These are phyloP conservation scores for Tirmania nivea DNA, from an alignment of 495 filamentous ascomycete species.

Conservation along the genomic window DNA sequence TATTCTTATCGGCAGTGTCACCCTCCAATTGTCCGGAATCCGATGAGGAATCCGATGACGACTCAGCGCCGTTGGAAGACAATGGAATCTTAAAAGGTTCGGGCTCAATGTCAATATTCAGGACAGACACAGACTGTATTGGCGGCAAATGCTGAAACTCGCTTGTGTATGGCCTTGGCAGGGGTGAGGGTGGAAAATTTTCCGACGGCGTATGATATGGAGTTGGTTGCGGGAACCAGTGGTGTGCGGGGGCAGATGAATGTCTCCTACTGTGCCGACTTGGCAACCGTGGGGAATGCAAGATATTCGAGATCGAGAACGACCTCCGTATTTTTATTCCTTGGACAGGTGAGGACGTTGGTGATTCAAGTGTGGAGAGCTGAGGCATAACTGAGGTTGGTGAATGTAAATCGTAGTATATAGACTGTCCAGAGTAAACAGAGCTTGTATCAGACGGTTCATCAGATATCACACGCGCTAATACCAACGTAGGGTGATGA, in stretches of 20 bases:
- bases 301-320: slow-evolving; percentile 3
- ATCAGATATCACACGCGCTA: slow-evolving; percentile 7
- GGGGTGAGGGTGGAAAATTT: background rate
- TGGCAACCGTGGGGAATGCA: background rate
- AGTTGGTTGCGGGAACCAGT: background rate
- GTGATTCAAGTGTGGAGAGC: slow-evolving; percentile 5
- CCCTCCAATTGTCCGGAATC: background rate
- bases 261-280: background rate
- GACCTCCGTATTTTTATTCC: slow-evolving; percentile 3
- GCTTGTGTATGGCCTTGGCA: background rate
- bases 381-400: slow-evolving; percentile 17
- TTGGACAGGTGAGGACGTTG: slow-evolving; percentile 10
- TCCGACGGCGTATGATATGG: background rate
- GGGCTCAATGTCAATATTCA: background rate
- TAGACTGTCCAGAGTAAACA: background rate
- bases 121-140: background rate
- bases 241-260: background rate
- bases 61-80: background rate
- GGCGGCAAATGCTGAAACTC: background rate
- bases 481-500: slow-evolving; percentile 14
- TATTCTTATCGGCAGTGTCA: background rate
- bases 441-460: background rate
- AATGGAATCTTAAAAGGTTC: background rate
- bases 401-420: slow-evolving; percentile 15
- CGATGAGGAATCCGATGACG: background rate